These are phyloP conservation scores for Vitis labrusca DNA, from an alignment of 164 flowering plant species.

Conservation along the genomic window DNA sequence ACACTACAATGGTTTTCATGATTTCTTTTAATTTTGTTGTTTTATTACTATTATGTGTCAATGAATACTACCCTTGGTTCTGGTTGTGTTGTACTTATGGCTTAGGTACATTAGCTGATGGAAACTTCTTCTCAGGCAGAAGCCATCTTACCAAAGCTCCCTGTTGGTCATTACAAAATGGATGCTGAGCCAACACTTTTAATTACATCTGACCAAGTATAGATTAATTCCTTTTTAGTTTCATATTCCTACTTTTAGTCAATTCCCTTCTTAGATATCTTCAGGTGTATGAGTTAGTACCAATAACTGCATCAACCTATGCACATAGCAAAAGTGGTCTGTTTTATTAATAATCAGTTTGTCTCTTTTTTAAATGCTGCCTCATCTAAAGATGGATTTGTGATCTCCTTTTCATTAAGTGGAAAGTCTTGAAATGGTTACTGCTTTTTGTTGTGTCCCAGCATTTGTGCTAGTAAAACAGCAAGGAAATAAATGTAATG, in stretches of 20 bases:
- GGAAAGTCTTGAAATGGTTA: not conserved
- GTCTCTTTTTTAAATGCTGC: not conserved
- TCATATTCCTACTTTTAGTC: not conserved
- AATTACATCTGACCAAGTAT: conserved; percentile 71
- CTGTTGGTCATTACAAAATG: conserved; percentile 31
- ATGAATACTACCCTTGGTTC: not conserved
- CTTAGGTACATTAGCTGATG: conserved; percentile 16
- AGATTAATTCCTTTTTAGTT: conserved; percentile 13
- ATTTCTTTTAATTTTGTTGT: not conserved
- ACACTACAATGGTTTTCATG: not conserved
- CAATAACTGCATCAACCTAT: too few species aligned
- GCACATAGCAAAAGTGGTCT: too few species aligned
- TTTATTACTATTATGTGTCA: not conserved
- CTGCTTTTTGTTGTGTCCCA: too few species aligned
- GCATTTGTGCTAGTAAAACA: too few species aligned
- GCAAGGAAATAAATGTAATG: too few species aligned
- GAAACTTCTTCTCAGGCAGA: conserved; percentile 55
- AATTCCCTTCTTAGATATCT: not conserved
- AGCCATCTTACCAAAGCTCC: conserved; percentile 45
- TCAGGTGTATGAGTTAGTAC: not conserved
- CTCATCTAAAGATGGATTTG: not conserved
- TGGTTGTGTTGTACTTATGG: conserved; percentile 11
- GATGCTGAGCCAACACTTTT: conserved; percentile 52
- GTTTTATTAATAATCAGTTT: not conserved
- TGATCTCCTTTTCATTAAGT: not conserved